Evolutionary conservation across 768 basidiomycete genomes (phyloP).

Genomic region (Kwoniella mangroviensis): DNA sequence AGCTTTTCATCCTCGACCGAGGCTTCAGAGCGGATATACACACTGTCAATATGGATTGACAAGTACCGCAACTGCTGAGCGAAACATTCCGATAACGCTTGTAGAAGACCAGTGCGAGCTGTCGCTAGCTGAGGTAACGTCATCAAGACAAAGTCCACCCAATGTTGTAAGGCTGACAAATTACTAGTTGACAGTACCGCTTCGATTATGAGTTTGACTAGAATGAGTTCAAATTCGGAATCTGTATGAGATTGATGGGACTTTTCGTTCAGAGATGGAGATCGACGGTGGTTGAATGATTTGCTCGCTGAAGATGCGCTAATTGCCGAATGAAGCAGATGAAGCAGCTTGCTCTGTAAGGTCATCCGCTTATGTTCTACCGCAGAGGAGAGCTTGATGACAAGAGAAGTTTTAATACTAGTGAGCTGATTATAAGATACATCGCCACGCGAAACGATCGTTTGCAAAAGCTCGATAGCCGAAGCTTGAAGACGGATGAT

Average conservation of each 20-base stretch:
- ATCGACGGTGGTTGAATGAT: slow-evolving; percentile 31
- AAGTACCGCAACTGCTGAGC: slow-evolving; percentile 70
- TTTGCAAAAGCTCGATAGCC: slow-evolving; percentile 79
- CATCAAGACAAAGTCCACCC: slow-evolving; percentile 95
- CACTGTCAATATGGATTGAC: slow-evolving; percentile 58
- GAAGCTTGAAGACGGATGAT: slow-evolving; percentile 67
- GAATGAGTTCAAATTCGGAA: slow-evolving; percentile 59
- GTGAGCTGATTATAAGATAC: slow-evolving; percentile 67
- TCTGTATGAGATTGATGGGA: neutral
- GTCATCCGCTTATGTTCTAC: slow-evolving; percentile 75
- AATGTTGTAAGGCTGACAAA: slow-evolving; percentile 84
- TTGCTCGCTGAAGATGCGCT: slow-evolving; percentile 42
- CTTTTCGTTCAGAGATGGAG: slow-evolving; percentile 21
- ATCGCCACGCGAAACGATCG: slow-evolving; percentile 80
- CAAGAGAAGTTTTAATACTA: slow-evolving; percentile 70
- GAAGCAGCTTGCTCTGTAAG: slow-evolving; percentile 89
- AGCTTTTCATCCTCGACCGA: slow-evolving; percentile 38
- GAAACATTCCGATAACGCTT: slow-evolving; percentile 78
- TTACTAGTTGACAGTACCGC: slow-evolving; percentile 74
- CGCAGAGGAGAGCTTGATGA: slow-evolving; percentile 74
- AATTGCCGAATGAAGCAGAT: slow-evolving; percentile 83
- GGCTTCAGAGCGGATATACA: slow-evolving; percentile 52
- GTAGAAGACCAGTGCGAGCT: slow-evolving; percentile 66
- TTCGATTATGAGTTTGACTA: slow-evolving; percentile 78
- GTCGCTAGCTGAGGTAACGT: slow-evolving; percentile 81